These are phyloP conservation scores for Phytophthora sp. DNA, from an alignment of 352 stramenopile species.

Conservation along the genomic window DNA sequence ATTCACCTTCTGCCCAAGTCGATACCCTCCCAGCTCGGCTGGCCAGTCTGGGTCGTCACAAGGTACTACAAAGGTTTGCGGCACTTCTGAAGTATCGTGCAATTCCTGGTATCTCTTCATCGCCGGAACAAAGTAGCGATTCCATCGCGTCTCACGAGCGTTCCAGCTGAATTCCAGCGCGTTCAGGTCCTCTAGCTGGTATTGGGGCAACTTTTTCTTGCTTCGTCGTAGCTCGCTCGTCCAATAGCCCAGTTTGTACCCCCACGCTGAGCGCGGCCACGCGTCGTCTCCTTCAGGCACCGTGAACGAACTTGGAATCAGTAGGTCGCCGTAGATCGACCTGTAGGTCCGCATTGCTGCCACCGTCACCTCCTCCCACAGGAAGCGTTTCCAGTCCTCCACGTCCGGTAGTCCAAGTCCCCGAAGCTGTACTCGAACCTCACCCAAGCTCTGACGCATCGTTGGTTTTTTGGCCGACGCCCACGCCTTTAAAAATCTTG, in stretches of 20 bases:
- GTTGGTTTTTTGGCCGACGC: conserved; percentile 31
- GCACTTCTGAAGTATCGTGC: conserved; percentile 36
- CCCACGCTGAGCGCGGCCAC: conserved; percentile 43
- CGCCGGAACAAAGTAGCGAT: conserved; percentile 44
- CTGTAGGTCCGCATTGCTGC: conserved; percentile 35
- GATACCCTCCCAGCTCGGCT: conserved; percentile 38
- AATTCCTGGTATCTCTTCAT: conserved; percentile 42
- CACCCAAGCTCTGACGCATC: conserved; percentile 15
- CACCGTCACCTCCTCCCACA: conserved; percentile 45
- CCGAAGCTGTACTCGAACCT: conserved; percentile 25
- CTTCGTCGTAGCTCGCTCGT: conserved; percentile 42
- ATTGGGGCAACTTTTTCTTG: conserved; percentile 31
- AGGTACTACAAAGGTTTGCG: conserved; percentile 50
- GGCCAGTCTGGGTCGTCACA: conserved; percentile 36
- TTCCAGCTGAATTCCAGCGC: conserved; percentile 46
- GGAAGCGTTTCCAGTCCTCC: conserved; percentile 41
- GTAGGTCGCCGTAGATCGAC: conserved; percentile 34
- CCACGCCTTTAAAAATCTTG: conserved; percentile 43
- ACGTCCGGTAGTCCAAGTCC: conserved; percentile 31
- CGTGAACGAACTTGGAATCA: conserved; percentile 43
- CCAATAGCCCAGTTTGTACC: conserved; percentile 54
- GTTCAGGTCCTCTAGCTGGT: conserved; percentile 45
- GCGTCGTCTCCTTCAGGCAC: conserved; percentile 27
- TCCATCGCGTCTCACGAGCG: conserved; percentile 41
- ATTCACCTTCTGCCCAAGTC: conserved; percentile 52